phyloP scores from a whole-genome alignment of 345 rosid genomes.

The Salix koriyanagi region DNA sequence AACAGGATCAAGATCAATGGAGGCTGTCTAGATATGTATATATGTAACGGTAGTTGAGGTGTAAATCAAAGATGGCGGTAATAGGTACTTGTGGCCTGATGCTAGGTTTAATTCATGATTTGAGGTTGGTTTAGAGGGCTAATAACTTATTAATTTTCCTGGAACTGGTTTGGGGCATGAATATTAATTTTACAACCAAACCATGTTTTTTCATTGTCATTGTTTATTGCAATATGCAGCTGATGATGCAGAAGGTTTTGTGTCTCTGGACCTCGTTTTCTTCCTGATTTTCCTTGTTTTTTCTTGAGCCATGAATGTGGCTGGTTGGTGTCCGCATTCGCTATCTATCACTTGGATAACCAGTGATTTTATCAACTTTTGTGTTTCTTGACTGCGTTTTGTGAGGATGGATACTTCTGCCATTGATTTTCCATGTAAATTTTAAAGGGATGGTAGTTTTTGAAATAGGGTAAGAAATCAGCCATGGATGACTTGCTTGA shows the following conservation, averaged over 20 bases:
- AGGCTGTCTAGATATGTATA: conserved; percentile 14
- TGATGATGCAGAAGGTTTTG: neutral
- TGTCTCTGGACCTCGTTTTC: neutral
- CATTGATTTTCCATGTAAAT: too few relatives aligned
- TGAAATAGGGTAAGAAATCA: too few relatives aligned
- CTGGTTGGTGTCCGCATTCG: neutral
- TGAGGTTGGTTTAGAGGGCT: conserved; percentile 4
- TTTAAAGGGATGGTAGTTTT: too few relatives aligned
- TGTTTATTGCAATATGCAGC: neutral
- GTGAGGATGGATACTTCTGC: too few relatives aligned
- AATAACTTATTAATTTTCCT: neutral
- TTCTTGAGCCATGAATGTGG: neutral
- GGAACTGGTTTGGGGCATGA: conserved; percentile 6
- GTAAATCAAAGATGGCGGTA: conserved; percentile 22
- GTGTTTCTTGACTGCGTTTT: neutral
- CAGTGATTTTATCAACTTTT: neutral
- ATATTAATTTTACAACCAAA: neutral
- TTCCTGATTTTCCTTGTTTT: too few relatives aligned
- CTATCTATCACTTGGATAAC: neutral
- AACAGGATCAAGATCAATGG: neutral
- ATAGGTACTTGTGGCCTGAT: conserved; percentile 8
- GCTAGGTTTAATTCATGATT: conserved; percentile 9
- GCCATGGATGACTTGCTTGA: too few relatives aligned
- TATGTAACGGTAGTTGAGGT: conserved; percentile 23
- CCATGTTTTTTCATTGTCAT: neutral